Percentiles rank a stretch among this genome's conserved stretches.
Conservation (phyloP, 2,329 filamentous ascomycete genomes). For the Leptographium lundbergii region DNA sequence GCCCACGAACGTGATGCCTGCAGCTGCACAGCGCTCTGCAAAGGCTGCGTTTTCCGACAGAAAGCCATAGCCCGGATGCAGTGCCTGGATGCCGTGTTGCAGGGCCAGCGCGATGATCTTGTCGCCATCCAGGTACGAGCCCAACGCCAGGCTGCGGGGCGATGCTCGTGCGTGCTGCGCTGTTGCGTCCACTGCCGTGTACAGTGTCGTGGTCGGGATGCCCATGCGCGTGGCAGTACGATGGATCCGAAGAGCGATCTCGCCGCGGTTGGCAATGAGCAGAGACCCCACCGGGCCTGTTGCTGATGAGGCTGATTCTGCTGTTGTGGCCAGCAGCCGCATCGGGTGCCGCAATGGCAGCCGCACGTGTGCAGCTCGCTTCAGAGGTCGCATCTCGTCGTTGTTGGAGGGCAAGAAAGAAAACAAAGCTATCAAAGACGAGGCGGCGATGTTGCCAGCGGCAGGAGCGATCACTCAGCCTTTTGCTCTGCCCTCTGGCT, state of each 20-base stretch:
- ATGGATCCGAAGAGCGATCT: conserved; percentile 90
- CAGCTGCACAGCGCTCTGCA: conserved; percentile 75
- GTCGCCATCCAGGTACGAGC: conserved; percentile 84
- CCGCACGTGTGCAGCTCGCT: conserved; percentile 32
- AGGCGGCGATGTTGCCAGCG: neutral
- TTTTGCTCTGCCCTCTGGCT: neutral
- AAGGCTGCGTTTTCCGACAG: conserved; percentile 89
- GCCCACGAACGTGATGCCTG: conserved; percentile 87
- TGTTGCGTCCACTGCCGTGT: conserved; percentile 78
- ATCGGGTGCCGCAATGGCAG: conserved; percentile 20
- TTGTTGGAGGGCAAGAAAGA: conserved; percentile 3
- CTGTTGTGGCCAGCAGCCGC: conserved; percentile 5
- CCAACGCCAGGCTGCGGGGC: conserved; percentile 72
- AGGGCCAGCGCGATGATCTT: conserved; percentile 83
- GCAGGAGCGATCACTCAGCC: neutral
- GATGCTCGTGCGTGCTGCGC: conserved; percentile 83
- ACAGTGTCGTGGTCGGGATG: conserved; percentile 86
- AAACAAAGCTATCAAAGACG: no score
- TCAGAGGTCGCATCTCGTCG: conserved; percentile 39
- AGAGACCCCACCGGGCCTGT: conserved; percentile 54
- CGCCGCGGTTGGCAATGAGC: conserved; percentile 90
- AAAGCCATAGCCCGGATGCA: conserved; percentile 95
- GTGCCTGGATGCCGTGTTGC: conserved; percentile 72
- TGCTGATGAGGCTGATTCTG: neutral
- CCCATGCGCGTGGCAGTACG: conserved; percentile 78